Percentiles rank a stretch among this genome's conserved stretches.
These are phyloP conservation scores for Saccharata proteae DNA, from an alignment of 2,329 filamentous ascomycete species.

Conservation along the genomic window DNA sequence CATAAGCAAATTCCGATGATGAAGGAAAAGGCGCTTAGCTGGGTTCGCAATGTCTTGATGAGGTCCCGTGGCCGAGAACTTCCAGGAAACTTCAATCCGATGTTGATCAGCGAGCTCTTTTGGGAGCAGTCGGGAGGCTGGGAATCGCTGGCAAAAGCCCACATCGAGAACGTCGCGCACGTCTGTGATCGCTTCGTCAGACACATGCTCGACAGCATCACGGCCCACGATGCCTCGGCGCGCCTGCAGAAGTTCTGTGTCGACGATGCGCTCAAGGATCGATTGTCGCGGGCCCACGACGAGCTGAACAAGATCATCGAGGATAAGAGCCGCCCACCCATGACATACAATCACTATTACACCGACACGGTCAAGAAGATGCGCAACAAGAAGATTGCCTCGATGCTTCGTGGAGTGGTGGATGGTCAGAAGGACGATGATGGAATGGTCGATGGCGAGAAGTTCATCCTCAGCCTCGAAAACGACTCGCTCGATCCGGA, in stretches of 20 bases:
- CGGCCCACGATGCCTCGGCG: constrained; percentile 28
- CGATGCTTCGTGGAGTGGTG: not conserved
- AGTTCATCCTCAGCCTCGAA: constrained; percentile 5
- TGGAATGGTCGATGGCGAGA: not conserved
- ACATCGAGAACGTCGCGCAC: constrained; percentile 25
- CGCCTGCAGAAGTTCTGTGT: constrained; percentile 28
- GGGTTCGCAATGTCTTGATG: constrained; percentile 28
- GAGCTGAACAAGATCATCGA: constrained; percentile 36
- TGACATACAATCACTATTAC: constrained; percentile 43
- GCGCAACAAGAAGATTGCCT: constrained; percentile 7
- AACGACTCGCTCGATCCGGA: constrained; percentile 12
- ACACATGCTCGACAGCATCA: constrained; percentile 22
- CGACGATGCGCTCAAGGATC: constrained; percentile 27
- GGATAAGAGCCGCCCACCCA: constrained; percentile 36
- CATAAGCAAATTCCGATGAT: constrained; percentile 15
- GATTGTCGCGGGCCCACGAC: constrained; percentile 23
- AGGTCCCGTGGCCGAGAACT: constrained; percentile 43
- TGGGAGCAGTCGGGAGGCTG: constrained; percentile 45
- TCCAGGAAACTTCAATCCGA: constrained; percentile 47
- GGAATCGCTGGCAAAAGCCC: constrained; percentile 28
- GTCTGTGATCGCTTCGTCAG: constrained; percentile 24
- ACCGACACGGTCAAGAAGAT: constrained; percentile 15
- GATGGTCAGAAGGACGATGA: not conserved
- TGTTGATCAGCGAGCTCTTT: constrained; percentile 49
- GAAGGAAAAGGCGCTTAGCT: constrained; percentile 27